phyloP scores from a whole-genome alignment of 768 basidiomycete species.

The Brasilioporus rufonigricans region DNA sequence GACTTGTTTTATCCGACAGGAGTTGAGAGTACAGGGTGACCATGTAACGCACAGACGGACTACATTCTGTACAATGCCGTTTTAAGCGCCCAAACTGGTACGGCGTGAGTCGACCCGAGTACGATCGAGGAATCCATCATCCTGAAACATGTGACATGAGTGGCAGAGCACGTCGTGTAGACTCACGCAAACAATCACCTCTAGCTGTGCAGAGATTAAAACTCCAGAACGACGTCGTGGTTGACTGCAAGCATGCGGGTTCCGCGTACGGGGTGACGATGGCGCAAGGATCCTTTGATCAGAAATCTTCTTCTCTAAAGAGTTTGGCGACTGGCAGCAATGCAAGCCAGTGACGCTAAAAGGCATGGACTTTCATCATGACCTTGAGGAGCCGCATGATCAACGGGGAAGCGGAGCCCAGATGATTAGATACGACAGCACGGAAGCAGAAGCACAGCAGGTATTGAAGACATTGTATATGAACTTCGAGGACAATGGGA shows the following conservation, averaged over 20 bases:
- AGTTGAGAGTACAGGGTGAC: slow-evolving; percentile 9
- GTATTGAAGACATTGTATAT: slow-evolving; percentile 14
- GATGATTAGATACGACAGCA: slow-evolving; percentile 15
- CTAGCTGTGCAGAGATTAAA: slow-evolving; percentile 20
- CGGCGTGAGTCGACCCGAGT: slow-evolving; percentile 27
- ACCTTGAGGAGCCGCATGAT: slow-evolving; percentile 20
- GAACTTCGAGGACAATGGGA: slow-evolving; percentile 18
- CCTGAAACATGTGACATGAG: slow-evolving; percentile 22
- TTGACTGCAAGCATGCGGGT: slow-evolving; percentile 13
- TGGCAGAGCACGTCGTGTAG: background rate
- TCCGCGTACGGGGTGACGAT: slow-evolving; percentile 10
- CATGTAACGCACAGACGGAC: slow-evolving; percentile 18
- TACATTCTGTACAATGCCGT: slow-evolving; percentile 30
- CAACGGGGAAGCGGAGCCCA: slow-evolving; percentile 2
- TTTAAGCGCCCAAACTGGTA: slow-evolving; percentile 34
- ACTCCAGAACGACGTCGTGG: slow-evolving; percentile 13
- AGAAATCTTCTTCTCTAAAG: slow-evolving; percentile 12
- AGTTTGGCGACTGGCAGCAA: slow-evolving; percentile 9
- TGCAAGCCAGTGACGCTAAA: slow-evolving; percentile 16
- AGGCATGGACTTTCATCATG: slow-evolving; percentile 7
- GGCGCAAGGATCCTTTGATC: too few relatives aligned
- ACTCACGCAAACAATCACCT: slow-evolving; percentile 11
- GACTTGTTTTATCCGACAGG: slow-evolving; percentile 8
- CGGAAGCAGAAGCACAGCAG: slow-evolving; percentile 8
- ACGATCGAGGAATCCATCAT: slow-evolving; percentile 37